Evolutionary conservation across 164 flowering plant species (phyloP).

Genomic region (Aristolochia fimbriata): DNA sequence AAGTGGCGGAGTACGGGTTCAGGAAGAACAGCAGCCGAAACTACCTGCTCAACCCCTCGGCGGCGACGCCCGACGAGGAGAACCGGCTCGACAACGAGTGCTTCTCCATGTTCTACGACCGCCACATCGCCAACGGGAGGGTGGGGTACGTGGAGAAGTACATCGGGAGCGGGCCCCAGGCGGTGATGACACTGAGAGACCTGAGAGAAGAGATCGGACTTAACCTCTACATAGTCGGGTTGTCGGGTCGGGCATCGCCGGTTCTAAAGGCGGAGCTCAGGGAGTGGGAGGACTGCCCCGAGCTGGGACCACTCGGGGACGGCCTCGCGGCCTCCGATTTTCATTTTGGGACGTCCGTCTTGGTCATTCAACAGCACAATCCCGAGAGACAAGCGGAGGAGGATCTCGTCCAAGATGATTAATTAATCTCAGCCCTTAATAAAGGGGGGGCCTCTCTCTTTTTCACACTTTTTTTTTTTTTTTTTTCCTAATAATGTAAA

Average conservation of each 20-base stretch:
- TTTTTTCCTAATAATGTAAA: no score
- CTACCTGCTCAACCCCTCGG: constrained; percentile 19
- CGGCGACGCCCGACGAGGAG: constrained; percentile 14
- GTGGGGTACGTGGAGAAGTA: constrained; percentile 60
- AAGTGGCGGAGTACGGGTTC: no score
- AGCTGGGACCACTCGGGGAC: constrained; percentile 66
- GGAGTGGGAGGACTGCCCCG: constrained; percentile 76
- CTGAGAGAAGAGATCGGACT: constrained; percentile 30
- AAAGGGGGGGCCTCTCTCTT: no score
- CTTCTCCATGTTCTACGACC: constrained; percentile 55
- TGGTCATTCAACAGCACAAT: constrained; percentile 62
- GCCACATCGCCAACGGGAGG: constrained; percentile 39
- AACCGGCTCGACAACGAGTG: constrained; percentile 54
- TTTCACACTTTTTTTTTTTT: no score
- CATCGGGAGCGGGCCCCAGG: constrained; percentile 44
- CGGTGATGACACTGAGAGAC: constrained; percentile 30
- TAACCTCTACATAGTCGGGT: constrained; percentile 51
- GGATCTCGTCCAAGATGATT: not conserved
- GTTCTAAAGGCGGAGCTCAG: constrained; percentile 47
- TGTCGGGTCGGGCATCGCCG: constrained; percentile 26
- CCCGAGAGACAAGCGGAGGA: constrained; percentile 32
- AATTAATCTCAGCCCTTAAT: no score
- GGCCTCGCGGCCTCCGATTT: constrained; percentile 54
- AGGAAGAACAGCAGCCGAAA: not conserved
- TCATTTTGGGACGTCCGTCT: constrained; percentile 39